Evolutionary conservation across 164 flowering plant species (phyloP), one percentile per base, ranked within the genome.

Genomic region (Euptelea pleiosperma): DNA sequence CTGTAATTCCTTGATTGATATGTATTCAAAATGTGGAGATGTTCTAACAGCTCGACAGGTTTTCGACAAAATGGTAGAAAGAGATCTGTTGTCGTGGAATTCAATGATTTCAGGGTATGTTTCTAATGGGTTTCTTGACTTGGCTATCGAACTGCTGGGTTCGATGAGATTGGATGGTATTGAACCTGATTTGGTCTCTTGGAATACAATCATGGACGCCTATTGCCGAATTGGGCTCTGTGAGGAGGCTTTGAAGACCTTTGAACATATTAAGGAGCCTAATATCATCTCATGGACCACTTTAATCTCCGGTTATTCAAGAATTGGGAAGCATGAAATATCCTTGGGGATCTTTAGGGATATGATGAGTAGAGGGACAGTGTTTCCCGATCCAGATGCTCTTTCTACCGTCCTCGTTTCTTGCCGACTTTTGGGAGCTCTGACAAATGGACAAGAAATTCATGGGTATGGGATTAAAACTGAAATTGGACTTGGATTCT

Each of bases 201-300:
- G 69, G 77, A 83, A 83, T 62, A 75, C 74, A 1, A 51, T 79
- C 5, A 62, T 83, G 66, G 85, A 81, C 69, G 79, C 70, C 41
- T 73, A 79, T 69, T 75, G 83, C 39, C 66, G 71, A 36, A 73
- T 66, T 73, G 85, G 76, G 19, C 55, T 46, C 9, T 79, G 74
- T 68, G 75, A 79, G 54, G 77, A 77, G 61, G 85, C 78, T 46
- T 63, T 35, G 30, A 60, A 58, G 47, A 65, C 75, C 29, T 76
- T 81, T 58, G 64, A 58, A 58, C 55, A 34, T 30, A 75, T 79
- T n/a, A 46, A 59, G 37, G 75, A 72, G 58, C 89, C 81, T 33
- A 79, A 69, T 65, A 62, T 78, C 14, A 72, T 83, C 15, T 79
- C 85, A 9, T 81, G 82, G 81, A 77, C 84, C 8, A 77, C 75